Evolutionary conservation across 805 yeast genomes (phyloP).

Genomic region (Saccharomyces mikatae): DNA sequence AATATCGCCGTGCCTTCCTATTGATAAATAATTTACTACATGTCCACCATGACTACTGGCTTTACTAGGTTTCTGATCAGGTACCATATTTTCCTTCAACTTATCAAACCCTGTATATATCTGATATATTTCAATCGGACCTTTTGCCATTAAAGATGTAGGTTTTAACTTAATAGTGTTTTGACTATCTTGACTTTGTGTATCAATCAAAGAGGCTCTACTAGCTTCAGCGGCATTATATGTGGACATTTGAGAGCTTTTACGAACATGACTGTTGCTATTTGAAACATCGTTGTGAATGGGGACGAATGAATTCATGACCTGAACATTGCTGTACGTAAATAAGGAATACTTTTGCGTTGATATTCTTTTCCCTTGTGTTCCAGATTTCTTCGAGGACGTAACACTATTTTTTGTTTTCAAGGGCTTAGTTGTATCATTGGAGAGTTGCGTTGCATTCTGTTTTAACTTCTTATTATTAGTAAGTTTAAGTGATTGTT

Average conservation of each 20-base stretch:
- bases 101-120: constrained; percentile 17
- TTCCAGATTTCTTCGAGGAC: constrained; percentile 1
- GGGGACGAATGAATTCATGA: constrained; percentile 10
- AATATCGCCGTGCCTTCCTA: constrained; percentile 32
- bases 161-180: constrained; percentile 7
- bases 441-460: not conserved
- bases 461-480: not conserved
- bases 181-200: constrained; percentile 1
- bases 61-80: not conserved
- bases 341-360: constrained; percentile 28
- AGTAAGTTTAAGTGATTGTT: not conserved
- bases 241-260: not conserved
- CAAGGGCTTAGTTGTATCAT: not conserved
- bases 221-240: constrained; percentile 5
- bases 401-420: constrained; percentile 1
- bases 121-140: constrained; percentile 28
- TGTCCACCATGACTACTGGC: not conserved
- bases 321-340: constrained; percentile 19
- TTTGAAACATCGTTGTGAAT: not conserved
- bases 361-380: constrained; percentile 16
- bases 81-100: constrained; percentile 8
- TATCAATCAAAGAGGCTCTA: not conserved
- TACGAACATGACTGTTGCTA: not conserved
- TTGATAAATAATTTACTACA: constrained; percentile 24
- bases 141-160: constrained; percentile 17